phyloP scores from a whole-genome alignment of 164 flowering plant species.

The Paratinospora sagittata region DNA sequence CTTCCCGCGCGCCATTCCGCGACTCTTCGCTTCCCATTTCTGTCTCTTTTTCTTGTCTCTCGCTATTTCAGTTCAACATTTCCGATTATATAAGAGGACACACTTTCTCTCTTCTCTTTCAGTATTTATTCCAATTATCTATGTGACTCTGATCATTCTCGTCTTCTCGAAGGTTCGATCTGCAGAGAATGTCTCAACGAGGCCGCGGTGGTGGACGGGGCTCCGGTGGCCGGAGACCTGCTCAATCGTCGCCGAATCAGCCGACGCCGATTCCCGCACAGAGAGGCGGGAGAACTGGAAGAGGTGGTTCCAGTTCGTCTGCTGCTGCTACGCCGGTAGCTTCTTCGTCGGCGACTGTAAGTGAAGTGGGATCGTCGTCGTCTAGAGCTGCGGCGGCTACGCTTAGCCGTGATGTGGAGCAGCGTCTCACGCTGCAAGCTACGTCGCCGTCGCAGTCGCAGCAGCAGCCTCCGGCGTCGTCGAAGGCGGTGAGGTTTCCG shows the following conservation, averaged over 20 bases:
- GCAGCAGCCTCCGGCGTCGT: slow-evolving; percentile 30
- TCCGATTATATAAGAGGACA: neutral
- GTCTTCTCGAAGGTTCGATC: neutral
- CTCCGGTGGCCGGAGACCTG: neutral
- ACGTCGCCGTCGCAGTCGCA: neutral
- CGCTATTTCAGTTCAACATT: no score
- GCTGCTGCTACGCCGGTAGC: neutral
- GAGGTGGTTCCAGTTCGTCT: neutral
- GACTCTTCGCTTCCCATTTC: no score
- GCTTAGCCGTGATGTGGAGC: slow-evolving; percentile 10
- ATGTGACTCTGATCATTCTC: no score
- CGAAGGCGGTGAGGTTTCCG: slow-evolving; percentile 30
- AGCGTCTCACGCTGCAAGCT: slow-evolving; percentile 11
- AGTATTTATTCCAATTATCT: no score
- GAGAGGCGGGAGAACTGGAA: no score
- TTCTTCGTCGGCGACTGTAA: no score
- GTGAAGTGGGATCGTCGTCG: slow-evolving; percentile 7
- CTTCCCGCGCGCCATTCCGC: no score
- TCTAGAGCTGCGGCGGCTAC: neutral
- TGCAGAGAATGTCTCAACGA: neutral
- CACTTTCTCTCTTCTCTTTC: neutral
- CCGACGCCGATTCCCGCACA: no score
- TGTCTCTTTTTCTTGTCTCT: no score
- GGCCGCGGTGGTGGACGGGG: neutral
- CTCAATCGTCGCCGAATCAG: no score